These are phyloP conservation scores for Cryoendolithus antarcticus DNA, from an alignment of 2,329 filamentous ascomycete species.

Conservation along the genomic window DNA sequence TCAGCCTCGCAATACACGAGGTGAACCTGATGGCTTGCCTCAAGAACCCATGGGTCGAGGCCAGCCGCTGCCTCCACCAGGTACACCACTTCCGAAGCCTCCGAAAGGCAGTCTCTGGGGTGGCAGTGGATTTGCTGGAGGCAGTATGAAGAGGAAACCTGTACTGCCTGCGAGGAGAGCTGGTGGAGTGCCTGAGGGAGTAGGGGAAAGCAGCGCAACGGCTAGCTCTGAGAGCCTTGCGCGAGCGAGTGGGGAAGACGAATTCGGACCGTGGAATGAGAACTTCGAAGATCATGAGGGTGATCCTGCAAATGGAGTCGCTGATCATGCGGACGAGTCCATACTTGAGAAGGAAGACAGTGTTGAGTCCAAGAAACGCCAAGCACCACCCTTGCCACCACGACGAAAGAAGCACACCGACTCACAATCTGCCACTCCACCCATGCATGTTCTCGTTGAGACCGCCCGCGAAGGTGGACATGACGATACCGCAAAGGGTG, in stretches of 20 bases:
- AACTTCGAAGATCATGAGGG: slow-evolving; percentile 6
- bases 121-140: slow-evolving; percentile 1
- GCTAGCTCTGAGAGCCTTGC: slow-evolving; percentile 1
- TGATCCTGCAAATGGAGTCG: no score
- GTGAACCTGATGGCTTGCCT: slow-evolving; percentile 20
- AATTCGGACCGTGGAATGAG: slow-evolving; percentile 16
- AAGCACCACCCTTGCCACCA: no score
- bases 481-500: no score
- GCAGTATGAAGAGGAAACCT: slow-evolving; percentile 15
- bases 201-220: neutral
- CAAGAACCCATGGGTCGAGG: slow-evolving; percentile 68
- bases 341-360: no score
- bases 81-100: slow-evolving; percentile 55
- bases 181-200: neutral
- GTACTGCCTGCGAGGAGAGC: slow-evolving; percentile 8
- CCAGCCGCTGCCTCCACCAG: slow-evolving; percentile 68
- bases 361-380: no score
- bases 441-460: no score
- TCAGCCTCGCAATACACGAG: neutral
- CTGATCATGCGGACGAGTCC: no score
- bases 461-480: no score
- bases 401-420: no score
- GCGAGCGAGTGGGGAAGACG: slow-evolving; percentile 9
- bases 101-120: slow-evolving; percentile 14
- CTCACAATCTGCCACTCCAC: no score